Evolutionary conservation across 2,329 filamentous ascomycete genomes (phyloP).

Genomic region (Monilinia polystroma): DNA sequence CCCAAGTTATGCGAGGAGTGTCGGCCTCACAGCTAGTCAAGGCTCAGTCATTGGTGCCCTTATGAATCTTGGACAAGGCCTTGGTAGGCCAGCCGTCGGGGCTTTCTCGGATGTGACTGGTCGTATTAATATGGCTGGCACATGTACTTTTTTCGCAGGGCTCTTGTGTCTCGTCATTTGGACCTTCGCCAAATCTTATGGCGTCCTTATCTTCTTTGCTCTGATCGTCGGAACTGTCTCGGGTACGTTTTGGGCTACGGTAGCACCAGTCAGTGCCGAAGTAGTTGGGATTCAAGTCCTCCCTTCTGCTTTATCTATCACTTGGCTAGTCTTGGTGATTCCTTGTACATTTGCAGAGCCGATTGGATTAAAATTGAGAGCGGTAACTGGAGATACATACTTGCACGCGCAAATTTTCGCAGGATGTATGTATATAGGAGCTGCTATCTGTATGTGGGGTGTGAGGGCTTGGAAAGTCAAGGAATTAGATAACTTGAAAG

Average conservation of each 20-base stretch:
- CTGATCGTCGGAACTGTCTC: constrained; percentile 65
- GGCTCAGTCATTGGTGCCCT: constrained; percentile 71
- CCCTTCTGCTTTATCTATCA: constrained; percentile 66
- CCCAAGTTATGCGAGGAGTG: constrained; percentile 67
- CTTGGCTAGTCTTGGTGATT: constrained; percentile 69
- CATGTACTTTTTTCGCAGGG: constrained; percentile 63
- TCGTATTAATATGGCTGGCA: constrained; percentile 68
- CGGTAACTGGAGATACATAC: constrained; percentile 50
- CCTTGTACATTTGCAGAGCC: constrained; percentile 68
- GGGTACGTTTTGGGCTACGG: constrained; percentile 50
- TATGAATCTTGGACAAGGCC: constrained; percentile 61
- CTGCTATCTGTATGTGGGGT: constrained; percentile 52
- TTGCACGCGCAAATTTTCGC: constrained; percentile 59
- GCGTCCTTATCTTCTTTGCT: constrained; percentile 68
- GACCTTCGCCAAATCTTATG: constrained; percentile 65
- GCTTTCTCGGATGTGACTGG: constrained; percentile 69
- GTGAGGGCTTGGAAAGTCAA: constrained; percentile 61
- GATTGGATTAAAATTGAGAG: constrained; percentile 55
- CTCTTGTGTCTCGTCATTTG: constrained; percentile 69
- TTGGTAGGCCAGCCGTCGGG: constrained; percentile 71
- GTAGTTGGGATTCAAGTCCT: constrained; percentile 69
- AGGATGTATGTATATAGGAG: constrained; percentile 61
- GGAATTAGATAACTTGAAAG: constrained; percentile 46
- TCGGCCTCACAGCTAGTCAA: constrained; percentile 66
- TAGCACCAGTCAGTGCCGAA: constrained; percentile 55